Conservation (phyloP, 306 rosid genomes). For the Sphenostylis stenocarpa region DNA sequence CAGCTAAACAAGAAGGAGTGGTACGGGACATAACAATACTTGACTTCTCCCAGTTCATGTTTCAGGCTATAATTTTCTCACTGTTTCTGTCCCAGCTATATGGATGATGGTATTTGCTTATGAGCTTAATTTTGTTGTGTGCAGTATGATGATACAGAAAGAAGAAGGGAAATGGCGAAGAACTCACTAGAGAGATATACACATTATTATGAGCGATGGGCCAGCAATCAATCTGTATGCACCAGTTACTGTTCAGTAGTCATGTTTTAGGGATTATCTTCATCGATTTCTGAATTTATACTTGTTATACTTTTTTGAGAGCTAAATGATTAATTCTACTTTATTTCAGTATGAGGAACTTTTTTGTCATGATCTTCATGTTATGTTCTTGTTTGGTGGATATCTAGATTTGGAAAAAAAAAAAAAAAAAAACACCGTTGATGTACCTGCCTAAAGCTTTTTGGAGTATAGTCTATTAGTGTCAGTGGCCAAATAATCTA, state of each 20-base stretch:
- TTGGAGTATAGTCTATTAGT: neutral
- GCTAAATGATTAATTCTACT: no score
- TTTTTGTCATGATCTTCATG: neutral
- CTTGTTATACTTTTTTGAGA: no score
- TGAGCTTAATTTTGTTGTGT: slow-evolving; percentile 33
- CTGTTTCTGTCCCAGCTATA: slow-evolving; percentile 19
- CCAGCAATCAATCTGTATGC: slow-evolving; percentile 92
- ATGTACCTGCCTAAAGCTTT: neutral
- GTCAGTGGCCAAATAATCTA: neutral
- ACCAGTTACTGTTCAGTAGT: slow-evolving; percentile 20
- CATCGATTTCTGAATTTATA: slow-evolving; percentile 22
- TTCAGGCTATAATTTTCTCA: slow-evolving; percentile 13
- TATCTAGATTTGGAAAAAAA: neutral
- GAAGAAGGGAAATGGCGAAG: slow-evolving; percentile 97
- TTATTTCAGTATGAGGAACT: neutral
- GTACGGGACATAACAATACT: slow-evolving; percentile 35
- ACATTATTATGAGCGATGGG: slow-evolving; percentile 99
- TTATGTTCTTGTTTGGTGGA: neutral
- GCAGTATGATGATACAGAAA: slow-evolving; percentile 76
- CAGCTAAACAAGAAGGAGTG: slow-evolving; percentile 69
- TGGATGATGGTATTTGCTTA: slow-evolving; percentile 7
- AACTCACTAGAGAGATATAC: slow-evolving; percentile 97
- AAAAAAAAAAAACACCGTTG: neutral
- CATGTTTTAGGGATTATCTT: slow-evolving; percentile 17
- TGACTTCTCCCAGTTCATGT: slow-evolving; percentile 11